phyloP scores from a whole-genome alignment of 225 moss, liverwort and hornwort genomes.

The Neckera pumila region DNA sequence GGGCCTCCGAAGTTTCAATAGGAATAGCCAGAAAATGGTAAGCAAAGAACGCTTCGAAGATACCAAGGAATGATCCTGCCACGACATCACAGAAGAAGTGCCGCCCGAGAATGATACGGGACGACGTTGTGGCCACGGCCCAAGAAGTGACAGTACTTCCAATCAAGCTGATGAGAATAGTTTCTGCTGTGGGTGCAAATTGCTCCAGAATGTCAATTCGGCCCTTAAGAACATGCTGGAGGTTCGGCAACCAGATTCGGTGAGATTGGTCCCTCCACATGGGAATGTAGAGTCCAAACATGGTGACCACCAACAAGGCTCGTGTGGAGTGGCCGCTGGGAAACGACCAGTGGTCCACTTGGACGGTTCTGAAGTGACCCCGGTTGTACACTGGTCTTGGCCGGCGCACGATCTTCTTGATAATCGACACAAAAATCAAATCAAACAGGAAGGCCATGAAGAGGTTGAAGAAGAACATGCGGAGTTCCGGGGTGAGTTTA shows the following conservation, averaged over 20 bases:
- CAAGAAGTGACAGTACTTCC: slow-evolving; percentile 26
- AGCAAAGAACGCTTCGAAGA: slow-evolving; percentile 48
- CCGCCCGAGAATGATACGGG: slow-evolving; percentile 58
- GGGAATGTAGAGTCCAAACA: slow-evolving; percentile 51
- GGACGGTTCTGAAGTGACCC: slow-evolving; percentile 47
- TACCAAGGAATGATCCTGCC: slow-evolving; percentile 42
- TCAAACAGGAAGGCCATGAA: slow-evolving; percentile 66
- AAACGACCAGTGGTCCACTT: slow-evolving; percentile 70
- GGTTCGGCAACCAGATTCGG: slow-evolving; percentile 1
- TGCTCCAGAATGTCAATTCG: not conserved
- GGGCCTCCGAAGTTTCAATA: slow-evolving; percentile 9
- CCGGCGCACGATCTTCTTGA: slow-evolving; percentile 58
- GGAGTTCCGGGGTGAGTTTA: slow-evolving; percentile 33
- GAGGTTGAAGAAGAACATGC: slow-evolving; percentile 63
- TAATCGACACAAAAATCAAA: slow-evolving; percentile 38
- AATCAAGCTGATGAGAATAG: slow-evolving; percentile 12
- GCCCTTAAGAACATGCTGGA: not conserved
- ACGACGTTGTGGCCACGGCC: slow-evolving; percentile 60
- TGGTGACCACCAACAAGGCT: slow-evolving; percentile 52
- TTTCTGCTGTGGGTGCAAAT: slow-evolving; percentile 13
- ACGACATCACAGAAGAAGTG: slow-evolving; percentile 73
- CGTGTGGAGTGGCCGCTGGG: slow-evolving; percentile 79
- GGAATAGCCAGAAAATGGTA: slow-evolving; percentile 37
- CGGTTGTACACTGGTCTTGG: slow-evolving; percentile 66
- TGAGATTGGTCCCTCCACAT: slow-evolving; percentile 36